phyloP scores from a whole-genome alignment of 306 rosid genomes.

The Dalbergia cochinchinensis region DNA sequence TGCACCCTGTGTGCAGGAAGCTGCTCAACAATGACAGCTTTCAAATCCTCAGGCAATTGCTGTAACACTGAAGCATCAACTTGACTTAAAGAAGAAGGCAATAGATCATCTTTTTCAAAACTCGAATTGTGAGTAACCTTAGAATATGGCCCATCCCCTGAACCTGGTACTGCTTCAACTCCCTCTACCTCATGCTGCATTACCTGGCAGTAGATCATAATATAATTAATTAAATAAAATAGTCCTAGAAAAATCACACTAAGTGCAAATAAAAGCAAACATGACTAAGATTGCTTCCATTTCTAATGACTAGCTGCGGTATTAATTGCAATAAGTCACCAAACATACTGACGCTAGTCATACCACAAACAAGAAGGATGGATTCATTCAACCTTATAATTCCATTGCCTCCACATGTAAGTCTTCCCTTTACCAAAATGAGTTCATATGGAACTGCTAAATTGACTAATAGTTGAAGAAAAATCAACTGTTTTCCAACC shows the following conservation, averaged over 20 bases:
- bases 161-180: conserved; percentile 52
- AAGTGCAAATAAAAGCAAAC: conserved; percentile 28
- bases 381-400: conserved; percentile 23
- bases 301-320: conserved; percentile 19
- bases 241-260: conserved; percentile 14
- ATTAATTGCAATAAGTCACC: conserved; percentile 36
- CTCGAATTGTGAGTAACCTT: conserved; percentile 47
- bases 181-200: conserved; percentile 50
- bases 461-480: neutral
- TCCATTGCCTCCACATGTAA: conserved; percentile 30
- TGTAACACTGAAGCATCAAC: conserved; percentile 75
- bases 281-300: conserved; percentile 25
- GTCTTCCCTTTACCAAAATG: neutral
- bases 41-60: conserved; percentile 82
- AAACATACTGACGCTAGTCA: conserved; percentile 28
- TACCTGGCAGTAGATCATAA: conserved; percentile 48
- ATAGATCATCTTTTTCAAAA: conserved; percentile 63
- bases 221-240: conserved; percentile 19
- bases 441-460: neutral
- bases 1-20: conserved; percentile 81
- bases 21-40: conserved; percentile 69
- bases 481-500: neutral
- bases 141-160: conserved; percentile 48
- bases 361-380: neutral
- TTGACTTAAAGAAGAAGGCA: conserved; percentile 93